Base-by-base conservation (phyloP, 73 alveolate species). In the Halteria grandinella region DNA sequence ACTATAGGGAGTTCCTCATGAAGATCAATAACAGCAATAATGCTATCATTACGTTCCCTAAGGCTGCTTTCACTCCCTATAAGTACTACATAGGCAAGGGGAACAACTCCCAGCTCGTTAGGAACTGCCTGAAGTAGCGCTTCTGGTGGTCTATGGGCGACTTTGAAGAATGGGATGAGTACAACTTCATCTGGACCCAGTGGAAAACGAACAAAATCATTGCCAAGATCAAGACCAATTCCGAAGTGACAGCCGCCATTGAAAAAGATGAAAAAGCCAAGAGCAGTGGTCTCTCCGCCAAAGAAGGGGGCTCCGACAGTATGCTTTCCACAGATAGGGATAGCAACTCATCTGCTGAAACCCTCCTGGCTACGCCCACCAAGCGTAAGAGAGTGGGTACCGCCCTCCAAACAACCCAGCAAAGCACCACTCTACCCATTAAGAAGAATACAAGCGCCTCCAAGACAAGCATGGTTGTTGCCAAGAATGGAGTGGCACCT, bases 91-190 rank as follows among this genome's bases (percentile, higher is more conserved):
- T 93, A 8, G 98, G 98, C 6, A 88, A 83, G 47, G 98, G 98
- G 40, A 93, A 93, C 75, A 93, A 93, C 45, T 41, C 93, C 5
- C 29, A 75, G 10, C 44, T 93, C 10, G 90, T 93, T 0, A 85
- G 86, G 37, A 57, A 47, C 17, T 33, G 76, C 17, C 78, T 93
- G 51, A 83, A 92, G 39, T 32, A 75, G 39, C 55, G 98, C 59
- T 93, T 88, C 86, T 93, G 97, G 98, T 93, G 98, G 95, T 64
- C 69, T 55, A 41, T 71, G 57, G 81, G 80, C n/a, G 93, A 93
- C 27, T 47, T 73, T 49, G 63, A 41, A 37, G 71, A 73, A 8
- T 39, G 80, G 87, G 47, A 41, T 23, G 51, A 77, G 40, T 77
- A 36, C 25, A 82, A 90, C 53, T 90, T 90, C 70, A 25, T 90